Conservation (phyloP, 257 asterid genomes). For the Penstemon newberryi region DNA sequence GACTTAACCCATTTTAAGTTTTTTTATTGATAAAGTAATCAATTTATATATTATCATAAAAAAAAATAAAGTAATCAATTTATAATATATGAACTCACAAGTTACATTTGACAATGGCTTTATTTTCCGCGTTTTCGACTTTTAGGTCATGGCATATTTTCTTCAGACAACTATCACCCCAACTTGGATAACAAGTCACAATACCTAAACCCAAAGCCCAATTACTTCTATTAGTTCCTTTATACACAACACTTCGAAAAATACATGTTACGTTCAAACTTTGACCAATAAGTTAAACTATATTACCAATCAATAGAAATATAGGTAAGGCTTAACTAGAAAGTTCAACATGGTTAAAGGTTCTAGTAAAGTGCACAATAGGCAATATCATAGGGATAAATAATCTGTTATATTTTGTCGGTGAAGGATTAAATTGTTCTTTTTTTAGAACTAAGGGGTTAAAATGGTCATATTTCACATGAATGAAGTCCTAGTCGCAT, state of each 20-base stretch:
- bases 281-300: neutral
- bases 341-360: neutral
- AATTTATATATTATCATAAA: too few relatives aligned
- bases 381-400: too few relatives aligned
- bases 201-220: neutral
- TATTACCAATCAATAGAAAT: neutral
- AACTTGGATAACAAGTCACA: neutral
- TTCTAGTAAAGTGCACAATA: too few relatives aligned
- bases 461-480: too few relatives aligned
- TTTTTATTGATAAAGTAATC: too few relatives aligned
- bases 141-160: neutral
- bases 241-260: neutral
- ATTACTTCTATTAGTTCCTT: neutral
- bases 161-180: neutral
- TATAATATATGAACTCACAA: neutral
- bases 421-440: too few relatives aligned
- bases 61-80: too few relatives aligned
- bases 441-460: too few relatives aligned
- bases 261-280: neutral
- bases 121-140: neutral
- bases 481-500: too few relatives aligned
- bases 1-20: too few relatives aligned
- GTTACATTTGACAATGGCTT: neutral
- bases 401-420: too few relatives aligned
- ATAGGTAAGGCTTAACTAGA: neutral